phyloP scores from a whole-genome alignment of 352 stramenopile species.

The Globisporangium parvum region DNA sequence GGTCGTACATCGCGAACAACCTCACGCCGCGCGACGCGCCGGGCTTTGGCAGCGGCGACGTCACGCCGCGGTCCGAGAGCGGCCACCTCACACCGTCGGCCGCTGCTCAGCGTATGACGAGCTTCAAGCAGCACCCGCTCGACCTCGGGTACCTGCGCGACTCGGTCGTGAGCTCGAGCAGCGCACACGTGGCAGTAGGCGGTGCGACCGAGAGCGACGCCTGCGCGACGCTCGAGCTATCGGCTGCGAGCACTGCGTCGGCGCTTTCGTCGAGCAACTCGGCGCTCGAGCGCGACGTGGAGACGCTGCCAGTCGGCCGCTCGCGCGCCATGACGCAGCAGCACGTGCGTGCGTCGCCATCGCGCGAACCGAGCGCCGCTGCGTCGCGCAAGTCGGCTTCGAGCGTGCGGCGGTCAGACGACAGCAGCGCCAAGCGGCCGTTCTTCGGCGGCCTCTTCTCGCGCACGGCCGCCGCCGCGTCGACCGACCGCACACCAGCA shows the following conservation, averaged over 20 bases:
- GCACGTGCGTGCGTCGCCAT: slow-evolving; percentile 1
- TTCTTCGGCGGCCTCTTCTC: slow-evolving; percentile 43
- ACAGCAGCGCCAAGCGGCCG: slow-evolving; percentile 17
- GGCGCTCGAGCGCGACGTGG: slow-evolving; percentile 7
- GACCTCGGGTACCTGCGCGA: slow-evolving; percentile 66
- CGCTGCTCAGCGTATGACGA: slow-evolving; percentile 51
- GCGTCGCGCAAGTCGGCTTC: slow-evolving; percentile 11
- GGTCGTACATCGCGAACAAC: slow-evolving; percentile 72
- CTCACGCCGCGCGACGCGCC: slow-evolving; percentile 34
- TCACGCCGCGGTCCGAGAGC: slow-evolving; percentile 36
- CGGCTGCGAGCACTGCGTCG: slow-evolving; percentile 13
- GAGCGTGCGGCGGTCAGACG: slow-evolving; percentile 17
- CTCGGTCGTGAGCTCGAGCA: slow-evolving; percentile 20
- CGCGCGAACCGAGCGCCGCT: slow-evolving; percentile 3
- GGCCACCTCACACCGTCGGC: slow-evolving; percentile 28
- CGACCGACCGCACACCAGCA: not conserved
- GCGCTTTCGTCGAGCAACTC: slow-evolving; percentile 12
- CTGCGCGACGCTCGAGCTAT: slow-evolving; percentile 4
- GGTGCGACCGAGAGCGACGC: slow-evolving; percentile 1
- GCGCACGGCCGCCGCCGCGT: slow-evolving; percentile 7
- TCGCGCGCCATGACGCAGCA: slow-evolving; percentile 12
- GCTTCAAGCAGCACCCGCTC: slow-evolving; percentile 60
- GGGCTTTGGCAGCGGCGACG: slow-evolving; percentile 27
- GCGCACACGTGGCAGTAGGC: slow-evolving; percentile 1
- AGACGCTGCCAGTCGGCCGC: not conserved